These are phyloP conservation scores for Rhizopogon rudus DNA, from an alignment of 768 basidiomycete species.

Conservation along the genomic window DNA sequence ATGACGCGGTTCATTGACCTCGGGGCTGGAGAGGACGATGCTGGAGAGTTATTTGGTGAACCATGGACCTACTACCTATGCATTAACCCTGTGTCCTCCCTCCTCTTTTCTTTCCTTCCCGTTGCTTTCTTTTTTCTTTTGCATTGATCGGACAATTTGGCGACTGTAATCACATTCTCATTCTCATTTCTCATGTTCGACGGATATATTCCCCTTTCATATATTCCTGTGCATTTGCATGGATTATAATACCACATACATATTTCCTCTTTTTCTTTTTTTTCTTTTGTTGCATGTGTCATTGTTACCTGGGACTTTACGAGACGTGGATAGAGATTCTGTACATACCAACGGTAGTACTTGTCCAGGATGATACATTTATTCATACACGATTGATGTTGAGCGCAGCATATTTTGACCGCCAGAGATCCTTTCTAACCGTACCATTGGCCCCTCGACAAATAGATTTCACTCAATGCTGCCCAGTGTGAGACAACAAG, in stretches of 20 bases:
- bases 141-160: neutral
- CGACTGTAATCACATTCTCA: neutral
- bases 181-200: neutral
- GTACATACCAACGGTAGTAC: too few relatives aligned
- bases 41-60: constrained; percentile 23
- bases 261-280: too few relatives aligned
- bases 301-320: constrained; percentile 43
- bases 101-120: neutral
- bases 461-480: too few relatives aligned
- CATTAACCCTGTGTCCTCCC: too few relatives aligned
- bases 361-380: neutral
- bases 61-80: neutral
- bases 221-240: neutral
- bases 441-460: too few relatives aligned
- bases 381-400: neutral
- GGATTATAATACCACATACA: neutral
- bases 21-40: constrained; percentile 23
- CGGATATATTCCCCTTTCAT: neutral
- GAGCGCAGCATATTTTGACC: too few relatives aligned
- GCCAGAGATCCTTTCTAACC: too few relatives aligned
- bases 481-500: too few relatives aligned
- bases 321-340: constrained; percentile 34
- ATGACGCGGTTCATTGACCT: constrained; percentile 81
- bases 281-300: neutral
- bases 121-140: neutral